Base-by-base conservation (phyloP, 148 eudicot genomes). In the Amaranthus cruentus region DNA sequence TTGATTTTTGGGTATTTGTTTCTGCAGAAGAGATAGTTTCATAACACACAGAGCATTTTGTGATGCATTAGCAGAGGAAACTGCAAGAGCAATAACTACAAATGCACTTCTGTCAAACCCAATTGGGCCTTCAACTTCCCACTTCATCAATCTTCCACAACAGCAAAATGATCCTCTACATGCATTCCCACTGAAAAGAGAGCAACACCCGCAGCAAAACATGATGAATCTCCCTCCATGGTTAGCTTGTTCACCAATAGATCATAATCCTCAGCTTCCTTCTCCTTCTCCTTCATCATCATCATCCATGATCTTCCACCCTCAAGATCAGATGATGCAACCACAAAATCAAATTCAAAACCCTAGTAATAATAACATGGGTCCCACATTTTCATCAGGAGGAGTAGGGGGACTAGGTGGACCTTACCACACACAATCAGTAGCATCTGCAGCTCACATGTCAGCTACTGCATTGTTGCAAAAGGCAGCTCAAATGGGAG, bases 41-140 rank as follows among this genome's bases (percentile, higher is more conserved):
- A 88, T 95, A 74, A 95, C 98, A n/a, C 99, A 95, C 73, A 87
- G 94, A 76, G 97, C 99, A 51, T 95, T 95, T 69, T 95, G 99
- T 73, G 97, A 95, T 76, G 97, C 96, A 53, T 63, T 95, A 59
- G 97, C 99, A 11, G 96, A 91, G 78, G 99, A 95, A 71, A 88
- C 87, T 50, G 92, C 93, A 77, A 80, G 87, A 84, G 60, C 88
- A 60, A 85, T 83, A 13, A 71, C 85, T 14, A 66, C 75, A 47
- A 80, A 81, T 72, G 75, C 86, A 43, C 55, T 80, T 11, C 81
- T 76, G 71, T 55, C 78, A 66, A 70, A 81, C 70, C 67, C 81
- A n/a, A 66, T 70, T n/a, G 68, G 78, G 4, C 71, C 84, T 71
- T 83, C 88, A 63, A 47, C 77, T 57, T 10, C 84, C 49, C 78